Evolutionary conservation across 1,284 basidiomycete genomes (phyloP).

Genomic region (Apiotrichum montevideense): DNA sequence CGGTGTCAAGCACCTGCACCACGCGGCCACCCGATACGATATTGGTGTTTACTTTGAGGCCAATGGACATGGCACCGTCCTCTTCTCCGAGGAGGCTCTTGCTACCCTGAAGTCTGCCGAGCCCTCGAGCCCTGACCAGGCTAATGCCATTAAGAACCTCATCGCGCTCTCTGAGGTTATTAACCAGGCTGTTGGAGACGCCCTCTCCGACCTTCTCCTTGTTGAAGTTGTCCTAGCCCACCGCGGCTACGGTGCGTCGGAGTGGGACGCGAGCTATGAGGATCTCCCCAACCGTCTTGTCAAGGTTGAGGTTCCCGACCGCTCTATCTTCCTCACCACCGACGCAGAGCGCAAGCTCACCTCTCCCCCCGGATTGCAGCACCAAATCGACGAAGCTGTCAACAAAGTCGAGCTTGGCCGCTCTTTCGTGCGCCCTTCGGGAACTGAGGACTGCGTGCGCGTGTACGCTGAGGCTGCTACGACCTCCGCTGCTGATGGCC

Average conservation of each 20-base stretch:
- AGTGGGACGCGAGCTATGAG: conserved; percentile 91
- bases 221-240: conserved; percentile 89
- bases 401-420: conserved; percentile 75
- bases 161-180: conserved; percentile 74
- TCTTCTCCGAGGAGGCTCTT: conserved; percentile 76
- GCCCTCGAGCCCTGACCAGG: conserved; percentile 71
- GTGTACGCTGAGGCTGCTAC: conserved; percentile 91
- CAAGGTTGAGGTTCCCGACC: conserved; percentile 83
- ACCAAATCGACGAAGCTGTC: conserved; percentile 78
- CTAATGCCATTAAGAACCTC: conserved; percentile 70
- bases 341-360: conserved; percentile 89
- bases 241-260: conserved; percentile 70
- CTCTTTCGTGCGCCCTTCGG: conserved; percentile 91
- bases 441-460: conserved; percentile 96
- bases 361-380: conserved; percentile 73
- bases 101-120: conserved; percentile 58
- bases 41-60: conserved; percentile 99
- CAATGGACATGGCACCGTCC: conserved; percentile 95
- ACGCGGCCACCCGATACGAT: conserved; percentile 89
- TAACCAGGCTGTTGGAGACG: conserved; percentile 98
- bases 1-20: conserved; percentile 97
- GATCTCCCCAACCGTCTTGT: conserved; percentile 96
- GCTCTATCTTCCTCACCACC: conserved; percentile 79
- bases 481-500: conserved; percentile 62
- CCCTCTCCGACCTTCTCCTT: conserved; percentile 90